Conservation (phyloP, 2,329 filamentous ascomycete genomes). For the Bimuria novae-zelandiae region DNA sequence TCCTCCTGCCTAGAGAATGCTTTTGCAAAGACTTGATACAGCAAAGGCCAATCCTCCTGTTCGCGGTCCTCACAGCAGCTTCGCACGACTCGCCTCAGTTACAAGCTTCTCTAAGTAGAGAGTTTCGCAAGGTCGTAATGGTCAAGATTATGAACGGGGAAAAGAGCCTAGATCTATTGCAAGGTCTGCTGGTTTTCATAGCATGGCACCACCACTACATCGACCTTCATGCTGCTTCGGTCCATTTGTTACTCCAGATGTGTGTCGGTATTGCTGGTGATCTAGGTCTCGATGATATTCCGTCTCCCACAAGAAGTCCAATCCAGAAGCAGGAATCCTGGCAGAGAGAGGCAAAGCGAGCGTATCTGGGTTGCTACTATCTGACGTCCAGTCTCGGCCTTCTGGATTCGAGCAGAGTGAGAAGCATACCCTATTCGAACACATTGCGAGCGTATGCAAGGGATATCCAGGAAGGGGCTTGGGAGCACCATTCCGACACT, state of each 20-base stretch:
- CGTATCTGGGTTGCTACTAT: conserved; percentile 44
- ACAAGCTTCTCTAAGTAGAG: conserved; percentile 38
- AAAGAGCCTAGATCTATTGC: conserved; percentile 40
- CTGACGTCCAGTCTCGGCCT: conserved; percentile 33
- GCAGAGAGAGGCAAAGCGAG: conserved; percentile 39
- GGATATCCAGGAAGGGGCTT: conserved; percentile 31
- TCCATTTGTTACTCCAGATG: conserved; percentile 41
- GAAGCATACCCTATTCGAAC: conserved; percentile 32
- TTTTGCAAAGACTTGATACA: conserved; percentile 35
- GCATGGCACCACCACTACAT: conserved; percentile 47
- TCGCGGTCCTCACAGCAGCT: conserved; percentile 40
- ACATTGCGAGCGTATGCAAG: conserved; percentile 37
- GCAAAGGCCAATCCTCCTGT: conserved; percentile 39
- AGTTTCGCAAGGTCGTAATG: conserved; percentile 43
- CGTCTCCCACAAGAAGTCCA: conserved; percentile 22
- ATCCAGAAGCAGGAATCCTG: conserved; percentile 25
- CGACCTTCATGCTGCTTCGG: conserved; percentile 40
- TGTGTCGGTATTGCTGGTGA: conserved; percentile 40
- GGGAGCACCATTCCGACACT: conserved; percentile 37
- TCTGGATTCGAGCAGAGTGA: conserved; percentile 29
- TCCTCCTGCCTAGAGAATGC: conserved; percentile 33
- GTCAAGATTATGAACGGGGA: conserved; percentile 43
- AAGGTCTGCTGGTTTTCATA: conserved; percentile 40
- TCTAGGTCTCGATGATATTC: conserved; percentile 35
- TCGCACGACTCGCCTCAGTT: conserved; percentile 38